Evolutionary conservation across 257 asterid genomes (phyloP).

Genomic region (Gardenia jasminoides): DNA sequence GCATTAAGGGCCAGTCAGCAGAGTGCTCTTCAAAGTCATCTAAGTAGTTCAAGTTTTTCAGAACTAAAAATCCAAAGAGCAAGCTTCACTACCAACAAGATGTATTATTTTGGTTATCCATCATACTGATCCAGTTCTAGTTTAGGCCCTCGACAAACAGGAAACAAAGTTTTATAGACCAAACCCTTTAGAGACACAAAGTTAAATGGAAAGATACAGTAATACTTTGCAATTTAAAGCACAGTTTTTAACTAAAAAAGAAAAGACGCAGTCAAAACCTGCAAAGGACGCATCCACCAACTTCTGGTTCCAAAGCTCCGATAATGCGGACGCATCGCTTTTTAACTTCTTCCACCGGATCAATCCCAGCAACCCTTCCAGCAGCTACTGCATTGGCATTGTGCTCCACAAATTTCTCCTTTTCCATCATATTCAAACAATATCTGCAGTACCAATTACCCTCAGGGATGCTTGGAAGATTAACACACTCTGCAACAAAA

Average conservation of each 20-base stretch:
- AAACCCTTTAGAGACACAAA: neutral
- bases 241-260: constrained; percentile 11
- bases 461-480: constrained; percentile 48
- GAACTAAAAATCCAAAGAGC: too few relatives aligned
- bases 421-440: constrained; percentile 58
- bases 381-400: constrained; percentile 85
- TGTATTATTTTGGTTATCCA: neutral
- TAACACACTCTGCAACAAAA: constrained; percentile 60
- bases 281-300: constrained; percentile 86
- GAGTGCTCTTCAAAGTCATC: neutral
- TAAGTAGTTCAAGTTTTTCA: neutral
- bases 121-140: neutral
- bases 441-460: constrained; percentile 77
- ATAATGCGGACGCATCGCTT: constrained; percentile 72
- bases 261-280: constrained; percentile 47
- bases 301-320: constrained; percentile 49
- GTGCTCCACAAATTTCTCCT: constrained; percentile 51
- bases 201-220: neutral
- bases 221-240: constrained; percentile 1
- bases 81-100: neutral
- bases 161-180: neutral
- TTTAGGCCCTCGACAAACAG: neutral
- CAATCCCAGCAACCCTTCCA: constrained; percentile 78
- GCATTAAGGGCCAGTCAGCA: neutral
- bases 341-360: constrained; percentile 71